Conservation (phyloP, 2,329 filamentous ascomycete species). For the Nemania diffusa region DNA sequence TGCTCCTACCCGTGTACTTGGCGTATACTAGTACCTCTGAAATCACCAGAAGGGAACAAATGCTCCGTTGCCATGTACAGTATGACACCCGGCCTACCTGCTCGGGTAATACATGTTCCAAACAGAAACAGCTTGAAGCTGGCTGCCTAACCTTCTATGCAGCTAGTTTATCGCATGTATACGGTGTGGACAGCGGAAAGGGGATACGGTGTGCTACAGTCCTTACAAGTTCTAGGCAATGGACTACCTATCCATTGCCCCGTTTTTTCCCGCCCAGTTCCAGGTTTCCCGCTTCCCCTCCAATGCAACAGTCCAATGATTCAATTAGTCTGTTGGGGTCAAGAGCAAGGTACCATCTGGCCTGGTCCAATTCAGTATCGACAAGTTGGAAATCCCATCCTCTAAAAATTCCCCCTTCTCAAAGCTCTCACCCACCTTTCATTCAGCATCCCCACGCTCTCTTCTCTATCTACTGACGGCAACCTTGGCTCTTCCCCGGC, state of each 20-base stretch:
- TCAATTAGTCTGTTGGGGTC: conserved; percentile 17
- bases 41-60: conserved; percentile 1
- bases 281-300: conserved; percentile 20
- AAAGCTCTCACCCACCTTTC: conserved; percentile 11
- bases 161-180: not conserved
- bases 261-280: conserved; percentile 23
- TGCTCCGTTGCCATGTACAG: not conserved
- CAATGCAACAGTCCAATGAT: conserved; percentile 19
- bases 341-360: conserved; percentile 19
- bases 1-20: no score
- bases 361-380: conserved; percentile 36
- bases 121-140: not conserved
- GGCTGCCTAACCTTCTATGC: not conserved
- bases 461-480: conserved; percentile 3
- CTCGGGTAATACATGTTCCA: not conserved
- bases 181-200: not conserved
- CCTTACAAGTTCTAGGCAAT: not conserved
- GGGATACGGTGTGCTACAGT: not conserved
- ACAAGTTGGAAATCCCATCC: conserved; percentile 41
- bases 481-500: not conserved
- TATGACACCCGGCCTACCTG: not conserved
- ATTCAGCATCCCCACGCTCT: conserved; percentile 13
- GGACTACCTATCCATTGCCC: conserved; percentile 10
- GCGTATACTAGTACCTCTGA: not conserved
- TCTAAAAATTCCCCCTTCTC: conserved; percentile 32